These are phyloP conservation scores for Candida dubliniensis DNA, from an alignment of 1,139 yeast species.

Conservation along the genomic window DNA sequence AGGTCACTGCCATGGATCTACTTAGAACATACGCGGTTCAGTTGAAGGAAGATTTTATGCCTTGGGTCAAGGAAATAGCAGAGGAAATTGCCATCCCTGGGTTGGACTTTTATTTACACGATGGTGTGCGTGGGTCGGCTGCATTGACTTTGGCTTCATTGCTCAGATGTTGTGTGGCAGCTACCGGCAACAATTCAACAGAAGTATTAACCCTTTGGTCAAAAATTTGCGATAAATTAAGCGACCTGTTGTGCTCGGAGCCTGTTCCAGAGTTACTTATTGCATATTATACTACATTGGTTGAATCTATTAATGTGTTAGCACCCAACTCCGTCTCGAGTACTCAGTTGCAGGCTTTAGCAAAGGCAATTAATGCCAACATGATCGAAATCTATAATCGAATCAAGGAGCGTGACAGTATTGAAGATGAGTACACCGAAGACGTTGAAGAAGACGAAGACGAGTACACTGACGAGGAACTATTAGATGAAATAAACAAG, in stretches of 20 bases:
- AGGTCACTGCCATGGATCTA: conserved; percentile 87
- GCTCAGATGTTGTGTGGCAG: conserved; percentile 64
- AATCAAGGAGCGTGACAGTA: conserved; percentile 66
- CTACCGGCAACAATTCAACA: conserved; percentile 55
- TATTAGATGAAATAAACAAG: conserved; percentile 81
- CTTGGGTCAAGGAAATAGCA: conserved; percentile 78
- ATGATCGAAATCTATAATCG: conserved; percentile 70
- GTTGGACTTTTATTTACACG: conserved; percentile 86
- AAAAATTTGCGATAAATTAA: conserved; percentile 64
- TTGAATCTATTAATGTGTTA: conserved; percentile 65
- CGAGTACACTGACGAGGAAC: conserved; percentile 86
- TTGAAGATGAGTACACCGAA: conserved; percentile 70
- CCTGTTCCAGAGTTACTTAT: conserved; percentile 84
- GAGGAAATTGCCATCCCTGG: conserved; percentile 84
- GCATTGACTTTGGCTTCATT: conserved; percentile 82
- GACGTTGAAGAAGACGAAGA: conserved; percentile 78
- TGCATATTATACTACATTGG: conserved; percentile 72
- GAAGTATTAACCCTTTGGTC: conserved; percentile 73
- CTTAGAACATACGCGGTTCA: conserved; percentile 85
- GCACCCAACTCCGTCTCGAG: conserved; percentile 61
- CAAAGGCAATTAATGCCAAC: conserved; percentile 60
- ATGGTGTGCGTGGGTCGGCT: conserved; percentile 90
- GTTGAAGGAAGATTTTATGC: conserved; percentile 77
- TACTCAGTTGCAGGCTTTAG: conserved; percentile 58
- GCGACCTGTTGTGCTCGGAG: conserved; percentile 69